These are phyloP conservation scores for Daldinia loculata DNA, from an alignment of 495 filamentous ascomycete genomes.

Conservation along the genomic window DNA sequence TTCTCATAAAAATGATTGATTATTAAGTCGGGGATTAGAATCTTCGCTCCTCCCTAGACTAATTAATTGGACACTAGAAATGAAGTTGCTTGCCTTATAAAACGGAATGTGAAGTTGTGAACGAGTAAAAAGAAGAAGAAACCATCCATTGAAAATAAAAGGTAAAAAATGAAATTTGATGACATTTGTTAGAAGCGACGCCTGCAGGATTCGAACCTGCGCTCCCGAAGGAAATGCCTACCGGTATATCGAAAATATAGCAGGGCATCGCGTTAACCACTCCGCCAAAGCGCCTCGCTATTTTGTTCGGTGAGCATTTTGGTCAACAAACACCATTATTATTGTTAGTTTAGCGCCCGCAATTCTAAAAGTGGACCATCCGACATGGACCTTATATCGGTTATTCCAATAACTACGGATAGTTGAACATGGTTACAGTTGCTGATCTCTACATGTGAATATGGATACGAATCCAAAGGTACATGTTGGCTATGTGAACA, in stretches of 20 bases:
- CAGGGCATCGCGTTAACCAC: slow-evolving; percentile 25
- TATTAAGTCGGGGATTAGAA: too few species aligned
- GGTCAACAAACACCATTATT: not conserved
- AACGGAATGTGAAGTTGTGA: too few species aligned
- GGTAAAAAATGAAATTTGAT: not conserved
- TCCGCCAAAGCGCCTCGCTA: slow-evolving; percentile 17
- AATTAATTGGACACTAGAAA: too few species aligned
- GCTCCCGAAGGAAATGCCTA: slow-evolving; percentile 33
- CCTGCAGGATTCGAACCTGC: slow-evolving; percentile 29
- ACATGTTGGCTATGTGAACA: not conserved
- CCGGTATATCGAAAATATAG: slow-evolving; percentile 8
- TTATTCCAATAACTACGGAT: not conserved
- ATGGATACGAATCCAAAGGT: not conserved
- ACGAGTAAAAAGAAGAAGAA: not conserved
- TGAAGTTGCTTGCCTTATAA: too few species aligned
- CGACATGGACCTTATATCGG: not conserved
- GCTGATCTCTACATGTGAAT: not conserved
- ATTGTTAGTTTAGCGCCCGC: not conserved
- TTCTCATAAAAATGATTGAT: too few species aligned
- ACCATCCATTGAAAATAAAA: not conserved
- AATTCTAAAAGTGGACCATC: not conserved
- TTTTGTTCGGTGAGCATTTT: not conserved
- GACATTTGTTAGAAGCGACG: slow-evolving; percentile 14
- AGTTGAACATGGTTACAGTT: not conserved
- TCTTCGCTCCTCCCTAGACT: too few species aligned